These are phyloP conservation scores for Ophiostoma triangulosporum DNA, from an alignment of 2,329 filamentous ascomycete genomes.

Conservation along the genomic window DNA sequence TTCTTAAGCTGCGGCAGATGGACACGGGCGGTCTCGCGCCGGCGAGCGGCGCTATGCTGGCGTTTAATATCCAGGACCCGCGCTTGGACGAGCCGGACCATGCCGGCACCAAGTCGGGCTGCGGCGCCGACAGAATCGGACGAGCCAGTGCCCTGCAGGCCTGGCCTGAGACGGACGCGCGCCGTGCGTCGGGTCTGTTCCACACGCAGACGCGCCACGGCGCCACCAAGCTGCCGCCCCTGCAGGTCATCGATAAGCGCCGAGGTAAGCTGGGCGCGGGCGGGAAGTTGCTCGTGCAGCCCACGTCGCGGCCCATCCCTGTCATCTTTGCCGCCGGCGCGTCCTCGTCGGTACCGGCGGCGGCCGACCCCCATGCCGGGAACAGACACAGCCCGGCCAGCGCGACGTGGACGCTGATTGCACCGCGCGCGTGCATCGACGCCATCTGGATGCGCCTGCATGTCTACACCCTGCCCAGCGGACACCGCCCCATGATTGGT, in stretches of 20 bases:
- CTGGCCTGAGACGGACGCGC: slow-evolving; percentile 16
- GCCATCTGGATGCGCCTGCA: slow-evolving; percentile 79
- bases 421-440: slow-evolving; percentile 82
- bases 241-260: slow-evolving; percentile 70
- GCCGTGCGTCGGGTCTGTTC: slow-evolving; percentile 46
- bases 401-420: slow-evolving; percentile 57
- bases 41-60: slow-evolving; percentile 55
- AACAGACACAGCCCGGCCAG: slow-evolving; percentile 2
- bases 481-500: slow-evolving; percentile 61
- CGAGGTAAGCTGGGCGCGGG: slow-evolving; percentile 47
- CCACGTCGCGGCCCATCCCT: slow-evolving; percentile 52
- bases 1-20: slow-evolving; percentile 39
- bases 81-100: slow-evolving; percentile 58
- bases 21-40: slow-evolving; percentile 57
- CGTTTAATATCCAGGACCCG: slow-evolving; percentile 66
- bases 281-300: slow-evolving; percentile 47
- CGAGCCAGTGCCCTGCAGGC: slow-evolving; percentile 43
- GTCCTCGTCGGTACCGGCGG: background rate
- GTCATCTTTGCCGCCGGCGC: slow-evolving; percentile 44
- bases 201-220: slow-evolving; percentile 50
- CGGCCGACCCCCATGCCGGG: slow-evolving; percentile 30
- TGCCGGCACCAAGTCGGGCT: slow-evolving; percentile 12
- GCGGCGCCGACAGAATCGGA: slow-evolving; percentile 34
- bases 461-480: slow-evolving; percentile 59
- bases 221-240: slow-evolving; percentile 54